A percentile compares a stretch with the other conserved stretches of the same genome.
Evolutionary conservation across 2,329 filamentous ascomycete species (phyloP).

Genomic region (Alternaria triticina): DNA sequence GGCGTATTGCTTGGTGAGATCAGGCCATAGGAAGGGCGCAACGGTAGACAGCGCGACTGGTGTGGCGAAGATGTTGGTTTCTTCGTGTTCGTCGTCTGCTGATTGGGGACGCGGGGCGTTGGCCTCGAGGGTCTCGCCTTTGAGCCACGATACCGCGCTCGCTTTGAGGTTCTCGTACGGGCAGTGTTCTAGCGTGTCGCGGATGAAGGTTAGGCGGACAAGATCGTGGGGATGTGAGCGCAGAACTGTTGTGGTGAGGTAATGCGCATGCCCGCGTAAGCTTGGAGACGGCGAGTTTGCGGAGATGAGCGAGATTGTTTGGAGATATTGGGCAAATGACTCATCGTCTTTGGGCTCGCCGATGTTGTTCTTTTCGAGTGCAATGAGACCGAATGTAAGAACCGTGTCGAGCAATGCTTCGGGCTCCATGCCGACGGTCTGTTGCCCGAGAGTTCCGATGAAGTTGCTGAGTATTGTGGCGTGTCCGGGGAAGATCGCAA

Average conservation of each 20-base stretch:
- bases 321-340: slow-evolving; percentile 60
- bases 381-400: slow-evolving; percentile 59
- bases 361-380: slow-evolving; percentile 54
- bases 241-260: slow-evolving; percentile 56
- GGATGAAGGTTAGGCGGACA: slow-evolving; percentile 61
- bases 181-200: slow-evolving; percentile 61
- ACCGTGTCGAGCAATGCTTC: slow-evolving; percentile 62
- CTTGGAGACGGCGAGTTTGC: slow-evolving; percentile 57
- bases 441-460: slow-evolving; percentile 50
- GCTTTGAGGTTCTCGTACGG: slow-evolving; percentile 62
- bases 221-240: slow-evolving; percentile 61
- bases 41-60: slow-evolving; percentile 56
- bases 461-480: slow-evolving; percentile 60
- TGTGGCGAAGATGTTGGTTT: slow-evolving; percentile 53
- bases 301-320: slow-evolving; percentile 56
- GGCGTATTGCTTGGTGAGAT: slow-evolving; percentile 52
- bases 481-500: slow-evolving; percentile 62
- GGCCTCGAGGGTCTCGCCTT: slow-evolving; percentile 63
- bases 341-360: slow-evolving; percentile 57
- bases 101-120: slow-evolving; percentile 33
- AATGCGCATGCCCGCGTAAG: slow-evolving; percentile 57
- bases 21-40: slow-evolving; percentile 60
- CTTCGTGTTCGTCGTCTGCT: slow-evolving; percentile 15
- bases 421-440: slow-evolving; percentile 49
- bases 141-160: slow-evolving; percentile 66